These are phyloP conservation scores for Austropuccinia psidii DNA, from an alignment of 1,284 basidiomycete genomes.

Conservation along the genomic window DNA sequence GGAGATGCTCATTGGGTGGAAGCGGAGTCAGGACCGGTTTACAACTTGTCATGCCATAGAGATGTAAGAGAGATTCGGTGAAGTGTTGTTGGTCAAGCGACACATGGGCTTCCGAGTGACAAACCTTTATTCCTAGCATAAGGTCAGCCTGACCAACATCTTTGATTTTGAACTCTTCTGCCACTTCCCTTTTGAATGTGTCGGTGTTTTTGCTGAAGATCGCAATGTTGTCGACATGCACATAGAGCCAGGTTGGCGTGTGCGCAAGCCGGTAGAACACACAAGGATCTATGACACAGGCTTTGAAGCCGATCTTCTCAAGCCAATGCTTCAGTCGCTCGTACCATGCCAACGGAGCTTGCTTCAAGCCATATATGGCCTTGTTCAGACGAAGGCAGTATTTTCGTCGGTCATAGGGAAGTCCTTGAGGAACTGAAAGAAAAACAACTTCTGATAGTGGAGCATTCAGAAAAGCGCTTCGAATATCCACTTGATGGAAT, in stretches of 20 bases:
- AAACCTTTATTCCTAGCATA: no score
- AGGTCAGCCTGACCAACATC: no score
- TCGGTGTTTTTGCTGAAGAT: background rate
- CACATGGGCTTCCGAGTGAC: no score
- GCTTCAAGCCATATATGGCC: background rate
- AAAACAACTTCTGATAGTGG: background rate
- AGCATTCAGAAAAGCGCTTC: background rate
- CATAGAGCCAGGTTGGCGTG: background rate
- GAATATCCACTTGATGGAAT: background rate
- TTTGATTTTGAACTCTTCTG: no score
- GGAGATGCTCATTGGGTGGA: no score
- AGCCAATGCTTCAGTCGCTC: background rate
- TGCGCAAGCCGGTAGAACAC: background rate
- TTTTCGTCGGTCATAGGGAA: no score
- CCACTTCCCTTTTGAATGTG: no score
- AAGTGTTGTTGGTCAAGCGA: no score
- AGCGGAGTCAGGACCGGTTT: background rate
- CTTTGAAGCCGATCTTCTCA: background rate
- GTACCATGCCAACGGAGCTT: background rate
- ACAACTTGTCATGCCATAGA: no score
- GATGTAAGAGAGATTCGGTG: no score
- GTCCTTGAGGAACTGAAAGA: background rate
- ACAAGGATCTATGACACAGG: background rate
- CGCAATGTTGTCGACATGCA: background rate
- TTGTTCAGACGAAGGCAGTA: background rate